These are phyloP conservation scores for Medicago ruthenica DNA, from an alignment of 306 rosid species.

Conservation along the genomic window DNA sequence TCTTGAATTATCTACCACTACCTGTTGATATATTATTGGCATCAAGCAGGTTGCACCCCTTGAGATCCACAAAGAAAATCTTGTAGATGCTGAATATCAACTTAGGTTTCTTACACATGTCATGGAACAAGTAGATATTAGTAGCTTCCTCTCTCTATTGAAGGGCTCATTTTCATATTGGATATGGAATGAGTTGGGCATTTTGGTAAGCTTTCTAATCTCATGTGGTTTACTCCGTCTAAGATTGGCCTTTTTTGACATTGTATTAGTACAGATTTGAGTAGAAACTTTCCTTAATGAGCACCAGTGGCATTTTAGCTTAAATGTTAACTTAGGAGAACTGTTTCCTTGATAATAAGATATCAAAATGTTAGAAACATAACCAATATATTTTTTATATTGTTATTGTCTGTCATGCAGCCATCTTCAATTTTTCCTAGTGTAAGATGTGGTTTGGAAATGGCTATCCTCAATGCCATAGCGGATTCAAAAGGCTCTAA, in stretches of 20 bases:
- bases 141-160: slow-evolving; percentile 70
- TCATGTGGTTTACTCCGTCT: too few species aligned
- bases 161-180: slow-evolving; percentile 85
- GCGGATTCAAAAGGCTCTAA: slow-evolving; percentile 67
- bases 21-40: slow-evolving; percentile 16
- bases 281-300: background rate
- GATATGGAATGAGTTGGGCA: slow-evolving; percentile 85
- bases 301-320: slow-evolving; percentile 15
- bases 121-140: slow-evolving; percentile 60
- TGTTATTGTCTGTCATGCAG: slow-evolving; percentile 57
- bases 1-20: slow-evolving; percentile 23
- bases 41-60: slow-evolving; percentile 87
- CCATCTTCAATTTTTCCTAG: slow-evolving; percentile 87
- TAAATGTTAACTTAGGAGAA: slow-evolving; percentile 6
- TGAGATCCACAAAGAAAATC: slow-evolving; percentile 65
- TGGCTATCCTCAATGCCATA: slow-evolving; percentile 93
- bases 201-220: slow-evolving; percentile 62
- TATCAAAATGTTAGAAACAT: slow-evolving; percentile 16
- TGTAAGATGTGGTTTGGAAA: slow-evolving; percentile 98
- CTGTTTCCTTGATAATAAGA: slow-evolving; percentile 16
- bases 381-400: slow-evolving; percentile 12
- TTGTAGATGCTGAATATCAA: slow-evolving; percentile 86
- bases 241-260: background rate
- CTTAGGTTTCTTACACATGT: slow-evolving; percentile 75
- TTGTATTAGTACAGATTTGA: slow-evolving; percentile 10